Base-by-base conservation (phyloP, 139 green algal genomes). In the Chlamydomonas sphaeroides region DNA sequence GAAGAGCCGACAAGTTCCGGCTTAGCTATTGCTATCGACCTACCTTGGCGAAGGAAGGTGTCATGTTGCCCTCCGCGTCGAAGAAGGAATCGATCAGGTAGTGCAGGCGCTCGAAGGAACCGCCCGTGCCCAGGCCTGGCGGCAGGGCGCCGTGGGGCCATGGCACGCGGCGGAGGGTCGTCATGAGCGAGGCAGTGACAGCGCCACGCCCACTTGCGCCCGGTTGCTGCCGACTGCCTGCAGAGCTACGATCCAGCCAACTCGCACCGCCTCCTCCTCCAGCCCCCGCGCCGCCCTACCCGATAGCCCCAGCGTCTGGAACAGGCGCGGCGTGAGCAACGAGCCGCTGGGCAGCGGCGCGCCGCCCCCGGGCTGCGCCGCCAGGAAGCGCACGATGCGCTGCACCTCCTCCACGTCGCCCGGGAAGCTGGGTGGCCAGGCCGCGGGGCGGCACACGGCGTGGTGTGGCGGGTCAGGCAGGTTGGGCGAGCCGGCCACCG, bases 31-130 rank as follows among this genome's bases (percentile, higher is more conserved):
- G 25, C 61, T 38, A n/a, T 32, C 25, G 25, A 65, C 49, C 41
- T 48, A 91, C 89, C 87, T 95, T 96, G 41, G 93, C 85, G 80
- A 98, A 98, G 33, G 69, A 79, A 7, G 89, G 88, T 65, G 83
- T 97, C n/a, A 98, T 71, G 68, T 94, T 72, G 0, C 83, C 86
- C 5, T 88, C 73, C 5, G 65, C 85, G 65, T 98, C 95, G 62
- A 94, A 96, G 53, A 93, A 95, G 36, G 23, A 70, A 80, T 98
- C 95, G 30, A 98, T 78, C 53, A 97, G 45, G 86, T 92, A 98
- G 80, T 98, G 91, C 79, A 98, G 89, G 56, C 94, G 91, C 85
- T 98, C 95, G 88, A 98, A 96, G n/a, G 94, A 93, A 33, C 91
- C 90, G 30, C 85, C 88, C 17, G 88, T 88, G 28, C 94, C 94